Evolutionary conservation across 192 early-diverging fungal species (phyloP), one percentile per base, ranked within the genome.

Genomic region (Mortierella claussenii): DNA sequence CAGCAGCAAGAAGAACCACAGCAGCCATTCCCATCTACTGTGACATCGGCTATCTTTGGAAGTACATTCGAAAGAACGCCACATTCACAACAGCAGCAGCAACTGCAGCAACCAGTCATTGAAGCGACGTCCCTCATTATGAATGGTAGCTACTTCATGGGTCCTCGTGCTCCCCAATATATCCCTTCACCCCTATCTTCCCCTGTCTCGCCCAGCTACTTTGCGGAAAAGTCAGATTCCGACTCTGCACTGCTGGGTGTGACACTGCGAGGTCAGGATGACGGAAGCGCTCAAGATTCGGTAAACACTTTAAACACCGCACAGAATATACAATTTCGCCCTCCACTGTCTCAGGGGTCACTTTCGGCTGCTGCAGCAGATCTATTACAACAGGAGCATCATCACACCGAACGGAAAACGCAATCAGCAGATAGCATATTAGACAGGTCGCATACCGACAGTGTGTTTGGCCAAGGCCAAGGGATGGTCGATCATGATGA

Each of bases 21-120:
- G 6, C 40, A 10, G 5, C 26, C 12, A 12, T 51, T 51, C n/a
- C 65, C 58, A 17, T 40, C 55, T 0, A 56, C 73, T 9, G 65
- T 59, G 17, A 76, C 73, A 18, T 76, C 73, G 3, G 73, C 73
- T 23, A 76, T 76, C 15, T 76, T 76, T 67, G 73, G 73, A 15
- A 34, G 43, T 3, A 24, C 65, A 18, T 76, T 61, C 26, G 64
- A 67, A 21, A 59, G 59, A 45, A n/a, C n/a, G n/a, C 47, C 50
- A 7, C 40, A 5, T 36, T 51, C 32, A 12, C 44, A 37, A 27
- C 17, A 33, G 21, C 63, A 65, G 12, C 55, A 67, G 12, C 33
- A 49, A 24, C 65, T 40, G 18, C 44, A 51, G 21, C 56, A 54
- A 30, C 28, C 49, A 20, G 31, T n/a, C 13, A 21, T 58, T 0